Conservation (phyloP, 768 basidiomycete genomes). For the Lactarius hatsudake region DNA sequence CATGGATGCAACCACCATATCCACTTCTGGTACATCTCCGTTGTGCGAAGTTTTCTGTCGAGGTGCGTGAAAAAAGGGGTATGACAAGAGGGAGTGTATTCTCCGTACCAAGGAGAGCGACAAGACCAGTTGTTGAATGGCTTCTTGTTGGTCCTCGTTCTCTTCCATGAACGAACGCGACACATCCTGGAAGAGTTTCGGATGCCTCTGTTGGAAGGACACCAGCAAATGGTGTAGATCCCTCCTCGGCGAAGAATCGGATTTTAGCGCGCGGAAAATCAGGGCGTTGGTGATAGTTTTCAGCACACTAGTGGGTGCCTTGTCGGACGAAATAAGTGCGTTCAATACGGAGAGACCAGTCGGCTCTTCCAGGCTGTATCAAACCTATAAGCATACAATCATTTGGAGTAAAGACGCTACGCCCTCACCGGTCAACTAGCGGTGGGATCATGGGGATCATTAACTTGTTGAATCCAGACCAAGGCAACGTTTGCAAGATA, state of each 20-base stretch:
- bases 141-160: slow-evolving; percentile 36
- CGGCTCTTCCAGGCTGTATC: slow-evolving; percentile 14
- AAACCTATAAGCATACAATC: background rate
- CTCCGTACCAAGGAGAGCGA: slow-evolving; percentile 55
- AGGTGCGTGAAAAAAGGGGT: background rate
- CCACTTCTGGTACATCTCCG: slow-evolving; percentile 22
- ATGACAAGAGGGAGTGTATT: background rate
- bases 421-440: slow-evolving; percentile 38
- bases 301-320: background rate
- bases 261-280: slow-evolving; percentile 23
- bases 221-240: slow-evolving; percentile 43
- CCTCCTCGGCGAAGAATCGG: background rate
- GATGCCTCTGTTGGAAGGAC: slow-evolving; percentile 64
- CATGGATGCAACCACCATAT: slow-evolving; percentile 53
- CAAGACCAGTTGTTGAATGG: slow-evolving; percentile 52
- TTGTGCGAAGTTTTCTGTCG: slow-evolving; percentile 18
- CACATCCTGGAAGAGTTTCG: slow-evolving; percentile 44
- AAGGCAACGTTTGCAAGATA: slow-evolving; percentile 42
- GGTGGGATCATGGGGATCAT: slow-evolving; percentile 49
- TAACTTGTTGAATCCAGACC: slow-evolving; percentile 56
- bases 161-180: slow-evolving; percentile 39
- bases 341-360: slow-evolving; percentile 5
- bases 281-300: slow-evolving; percentile 19
- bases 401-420: background rate
- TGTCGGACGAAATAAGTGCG: slow-evolving; percentile 6